Evolutionary conservation across 164 flowering plant genomes (phyloP), one percentile per base, ranked within the genome.

Genomic region (Aristolochia fimbriata): DNA sequence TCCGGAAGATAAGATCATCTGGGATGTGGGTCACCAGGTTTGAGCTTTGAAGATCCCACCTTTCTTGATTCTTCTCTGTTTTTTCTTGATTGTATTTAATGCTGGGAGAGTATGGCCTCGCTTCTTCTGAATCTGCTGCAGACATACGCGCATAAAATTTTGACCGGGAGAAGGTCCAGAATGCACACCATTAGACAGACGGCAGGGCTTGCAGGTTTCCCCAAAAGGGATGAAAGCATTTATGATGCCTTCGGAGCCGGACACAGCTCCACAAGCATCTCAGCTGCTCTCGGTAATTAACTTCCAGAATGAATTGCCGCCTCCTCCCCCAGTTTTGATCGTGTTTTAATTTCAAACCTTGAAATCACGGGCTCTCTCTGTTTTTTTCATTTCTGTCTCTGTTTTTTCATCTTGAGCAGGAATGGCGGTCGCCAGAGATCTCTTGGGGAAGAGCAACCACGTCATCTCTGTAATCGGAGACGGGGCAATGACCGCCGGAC

Each of bases 11-110:
- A 92, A 74, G 65, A 87, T 92, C 73, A 79, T 92, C 16, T 92
- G 98, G 98, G 98, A 92, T 66, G 98, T 92, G 47, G 98, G 98
- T 22, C 98, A 88, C 71, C 98, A 88, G 87, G 98, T 91, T 15
- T 59, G 69, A 88, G 87, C 96, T 91, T 15, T 59, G 69, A 57
- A 66, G 50, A 33, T 43, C 48, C 48, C 10, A 3, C 30, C 55
- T 47, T 19, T 49, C 10, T 21, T 27, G 37, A 1, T 10, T 33
- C 49, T 19, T 31, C 11, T 16, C 23, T 10, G 30, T 13, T 31
- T 5, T 20, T 22, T 31, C 25, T 25, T 58, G 21, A 15, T 19
- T 58, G 50, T 37, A 41, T 22, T 41, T 45, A 16, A 12, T 15
- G n/a, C n/a, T 22, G 23, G n/a, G n/a, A n/a, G n/a, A n/a, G n/a